Base-by-base conservation (phyloP, 2,329 filamentous ascomycete genomes). In the Fusarium sp. region DNA sequence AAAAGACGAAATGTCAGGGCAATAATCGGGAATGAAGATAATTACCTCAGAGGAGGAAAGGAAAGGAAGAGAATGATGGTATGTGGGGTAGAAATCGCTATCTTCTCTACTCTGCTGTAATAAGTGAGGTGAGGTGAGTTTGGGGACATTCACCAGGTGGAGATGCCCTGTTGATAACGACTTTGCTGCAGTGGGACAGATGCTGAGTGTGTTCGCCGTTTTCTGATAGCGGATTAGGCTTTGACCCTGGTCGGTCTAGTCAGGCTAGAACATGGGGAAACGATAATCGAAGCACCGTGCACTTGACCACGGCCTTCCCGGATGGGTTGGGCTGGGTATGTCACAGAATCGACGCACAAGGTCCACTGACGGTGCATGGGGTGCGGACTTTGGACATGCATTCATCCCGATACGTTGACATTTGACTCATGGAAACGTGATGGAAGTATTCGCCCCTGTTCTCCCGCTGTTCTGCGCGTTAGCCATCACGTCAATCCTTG, bases 161-260 rank as follows among this genome's bases (percentile, higher is more conserved):
- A 45, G 54, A 30, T 31, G 38, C 56, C 22, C 44, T 50, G 28
- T 36, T 36, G 64, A 68, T 68, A 68, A 68, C 65, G 15, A 55
- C 26, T 24, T 26, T 50, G 26, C 26, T 50, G 26, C 26, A 30
- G 44, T 45, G 26, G 42, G 38, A 22, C 18, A 26, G 33, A 24
- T 15, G 14, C 31, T 39, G 26, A 10, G n/a, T n/a, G n/a, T n/a
- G 18, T 33, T 41, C 7, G 6, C n/a, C 31, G 10, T 47, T 28
- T 33, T 47, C 22, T 36, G 20, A 22, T 30, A 41, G 39, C 24
- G 28, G 51, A 39, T 42, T 55, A 53, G 36, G 47, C 57, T 48
- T 41, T 18, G 57, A 24, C 59, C 62, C 59, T 45, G 28, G 62
- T 45, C 33, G 28, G 16, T 47, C 26, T 38, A 63, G 39, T n/a